phyloP scores from a whole-genome alignment of 2,329 filamentous ascomycete species.

The Aspergillus arachidicola region DNA sequence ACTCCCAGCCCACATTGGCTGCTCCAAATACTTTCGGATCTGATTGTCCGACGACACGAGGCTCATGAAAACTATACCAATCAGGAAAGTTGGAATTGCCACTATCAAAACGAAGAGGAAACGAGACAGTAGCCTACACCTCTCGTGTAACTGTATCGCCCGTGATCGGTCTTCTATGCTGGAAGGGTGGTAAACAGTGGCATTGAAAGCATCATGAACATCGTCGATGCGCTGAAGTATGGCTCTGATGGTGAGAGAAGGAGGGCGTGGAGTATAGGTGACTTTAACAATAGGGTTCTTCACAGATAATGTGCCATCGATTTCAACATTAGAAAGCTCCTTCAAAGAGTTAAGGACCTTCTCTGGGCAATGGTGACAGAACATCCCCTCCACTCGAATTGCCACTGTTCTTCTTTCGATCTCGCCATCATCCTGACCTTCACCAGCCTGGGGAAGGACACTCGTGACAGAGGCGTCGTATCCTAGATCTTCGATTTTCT shows the following conservation, averaged over 20 bases:
- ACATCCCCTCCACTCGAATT: conserved; percentile 71
- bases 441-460: conserved; percentile 29
- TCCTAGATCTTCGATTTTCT: conserved; percentile 61
- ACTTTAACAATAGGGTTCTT: conserved; percentile 70
- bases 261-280: conserved; percentile 68
- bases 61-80: conserved; percentile 91
- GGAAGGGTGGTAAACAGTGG: conserved; percentile 75
- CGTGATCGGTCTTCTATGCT: conserved; percentile 81
- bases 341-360: conserved; percentile 41
- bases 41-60: conserved; percentile 65
- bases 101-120: conserved; percentile 68
- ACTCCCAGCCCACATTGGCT: conserved; percentile 67
- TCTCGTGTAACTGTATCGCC: conserved; percentile 70
- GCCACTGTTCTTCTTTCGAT: conserved; percentile 59
- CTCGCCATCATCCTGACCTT: conserved; percentile 27
- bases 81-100: conserved; percentile 79
- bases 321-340: conserved; percentile 51
- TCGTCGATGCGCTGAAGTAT: conserved; percentile 70
- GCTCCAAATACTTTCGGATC: conserved; percentile 68
- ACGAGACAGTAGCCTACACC: conserved; percentile 68
- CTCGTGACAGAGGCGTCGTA: conserved; percentile 65
- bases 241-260: conserved; percentile 72
- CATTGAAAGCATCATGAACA: conserved; percentile 66
- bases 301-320: conserved; percentile 53
- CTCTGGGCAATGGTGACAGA: conserved; percentile 70